Conservation (phyloP, 495 filamentous ascomycete genomes). For the Penicillium canariense region DNA sequence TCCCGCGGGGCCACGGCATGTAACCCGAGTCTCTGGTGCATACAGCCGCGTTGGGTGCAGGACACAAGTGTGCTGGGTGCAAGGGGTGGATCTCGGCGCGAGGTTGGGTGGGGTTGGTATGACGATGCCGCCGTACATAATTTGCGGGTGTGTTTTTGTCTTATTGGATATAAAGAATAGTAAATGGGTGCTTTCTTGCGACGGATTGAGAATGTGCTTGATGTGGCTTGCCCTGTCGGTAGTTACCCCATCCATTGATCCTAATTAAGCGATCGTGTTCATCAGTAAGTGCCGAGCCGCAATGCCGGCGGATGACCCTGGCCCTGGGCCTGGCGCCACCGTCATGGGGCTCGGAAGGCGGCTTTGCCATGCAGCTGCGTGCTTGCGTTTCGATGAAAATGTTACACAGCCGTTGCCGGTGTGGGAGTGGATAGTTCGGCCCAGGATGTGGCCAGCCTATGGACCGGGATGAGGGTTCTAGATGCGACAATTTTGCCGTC, state of each 20-base stretch:
- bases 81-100: neutral
- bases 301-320: neutral
- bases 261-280: neutral
- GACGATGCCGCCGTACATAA: neutral
- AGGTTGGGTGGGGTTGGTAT: neutral
- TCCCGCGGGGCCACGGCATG: conserved; percentile 13
- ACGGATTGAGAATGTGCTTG: neutral
- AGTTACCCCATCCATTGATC: neutral
- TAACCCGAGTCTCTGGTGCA: conserved; percentile 18
- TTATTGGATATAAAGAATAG: neutral
- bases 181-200: neutral
- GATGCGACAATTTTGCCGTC: no score
- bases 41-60: conserved; percentile 19
- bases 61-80: conserved; percentile 1
- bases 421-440: neutral
- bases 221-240: neutral
- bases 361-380: conserved; percentile 21
- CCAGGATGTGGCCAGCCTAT: no score
- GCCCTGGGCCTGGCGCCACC: conserved; percentile 14
- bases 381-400: neutral
- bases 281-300: conserved; percentile 16
- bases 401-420: neutral
- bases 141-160: neutral
- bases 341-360: conserved; percentile 12
- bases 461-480: no score